phyloP scores from a whole-genome alignment of 805 yeast species.

The Lachancea kluyveri region DNA sequence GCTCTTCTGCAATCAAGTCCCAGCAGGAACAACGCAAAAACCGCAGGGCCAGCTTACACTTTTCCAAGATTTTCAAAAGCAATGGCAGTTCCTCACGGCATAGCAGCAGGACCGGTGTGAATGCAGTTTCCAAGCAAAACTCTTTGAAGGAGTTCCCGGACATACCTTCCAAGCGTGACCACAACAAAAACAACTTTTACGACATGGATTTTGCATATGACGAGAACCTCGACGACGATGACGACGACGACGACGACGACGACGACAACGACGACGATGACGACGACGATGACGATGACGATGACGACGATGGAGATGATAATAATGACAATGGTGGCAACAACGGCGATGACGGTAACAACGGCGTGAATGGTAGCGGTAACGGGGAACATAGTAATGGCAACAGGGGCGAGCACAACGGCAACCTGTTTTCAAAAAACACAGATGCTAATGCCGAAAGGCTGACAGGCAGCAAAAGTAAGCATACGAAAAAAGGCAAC shows the following conservation, averaged over 20 bases:
- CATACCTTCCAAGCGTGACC: too few relatives aligned
- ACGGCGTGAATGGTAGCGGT: background rate
- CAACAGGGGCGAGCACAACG: too few relatives aligned
- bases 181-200: conserved; percentile 9
- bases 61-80: conserved; percentile 22
- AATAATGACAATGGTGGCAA: conserved; percentile 5
- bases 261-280: conserved; percentile 30
- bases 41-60: conserved; percentile 16
- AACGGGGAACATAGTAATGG: background rate
- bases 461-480: too few relatives aligned
- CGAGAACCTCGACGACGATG: conserved; percentile 27
- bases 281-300: conserved; percentile 19
- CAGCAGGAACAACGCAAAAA: conserved; percentile 10
- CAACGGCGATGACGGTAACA: conserved; percentile 7
- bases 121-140: background rate
- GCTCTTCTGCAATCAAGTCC: background rate
- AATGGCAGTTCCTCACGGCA: too few relatives aligned
- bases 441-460: too few relatives aligned
- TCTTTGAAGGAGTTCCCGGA: too few relatives aligned
- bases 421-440: too few relatives aligned
- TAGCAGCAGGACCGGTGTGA: background rate
- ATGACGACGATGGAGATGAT: conserved; percentile 7
- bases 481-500: conserved; percentile 4
- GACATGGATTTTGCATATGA: conserved; percentile 18
- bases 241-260: conserved; percentile 28